A percentile compares a stretch with the other conserved stretches of the same genome.
phyloP scores from a whole-genome alignment of 352 stramenopile genomes.

The Phytopythium montanum region DNA sequence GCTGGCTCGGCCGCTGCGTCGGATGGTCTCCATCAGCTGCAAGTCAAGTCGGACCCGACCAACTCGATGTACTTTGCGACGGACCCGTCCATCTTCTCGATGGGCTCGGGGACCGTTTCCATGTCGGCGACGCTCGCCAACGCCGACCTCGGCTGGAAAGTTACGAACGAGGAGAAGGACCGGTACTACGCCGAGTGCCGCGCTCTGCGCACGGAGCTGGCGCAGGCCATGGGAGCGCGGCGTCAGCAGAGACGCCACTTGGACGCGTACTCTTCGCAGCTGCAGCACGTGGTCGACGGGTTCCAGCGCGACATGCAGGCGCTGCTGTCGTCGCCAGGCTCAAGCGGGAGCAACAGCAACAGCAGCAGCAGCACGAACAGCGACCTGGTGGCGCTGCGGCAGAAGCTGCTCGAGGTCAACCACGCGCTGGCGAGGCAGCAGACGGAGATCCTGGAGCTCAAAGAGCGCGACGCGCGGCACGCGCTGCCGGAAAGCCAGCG shows the following conservation, averaged over 20 bases:
- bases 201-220: constrained; percentile 61
- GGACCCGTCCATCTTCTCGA: constrained; percentile 55
- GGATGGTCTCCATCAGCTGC: constrained; percentile 23
- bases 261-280: constrained; percentile 30
- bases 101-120: constrained; percentile 31
- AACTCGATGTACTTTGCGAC: constrained; percentile 68
- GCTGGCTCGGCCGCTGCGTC: constrained; percentile 10
- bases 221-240: constrained; percentile 40
- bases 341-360: constrained; percentile 7
- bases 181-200: constrained; percentile 67
- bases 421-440: constrained; percentile 58
- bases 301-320: constrained; percentile 55
- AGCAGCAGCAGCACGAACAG: constrained; percentile 24
- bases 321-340: constrained; percentile 22
- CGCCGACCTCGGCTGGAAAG: constrained; percentile 30
- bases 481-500: constrained; percentile 56
- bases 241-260: constrained; percentile 38
- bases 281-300: constrained; percentile 52
- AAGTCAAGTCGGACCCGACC: constrained; percentile 60
- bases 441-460: constrained; percentile 56
- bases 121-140: constrained; percentile 24
- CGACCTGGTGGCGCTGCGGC: constrained; percentile 49
- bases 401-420: constrained; percentile 67
- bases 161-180: constrained; percentile 56
- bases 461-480: constrained; percentile 63